Percentiles rank a stretch among this genome's conserved stretches.
Conservation (phyloP, 441 rosid genomes). For the Populus trichocarpa region DNA sequence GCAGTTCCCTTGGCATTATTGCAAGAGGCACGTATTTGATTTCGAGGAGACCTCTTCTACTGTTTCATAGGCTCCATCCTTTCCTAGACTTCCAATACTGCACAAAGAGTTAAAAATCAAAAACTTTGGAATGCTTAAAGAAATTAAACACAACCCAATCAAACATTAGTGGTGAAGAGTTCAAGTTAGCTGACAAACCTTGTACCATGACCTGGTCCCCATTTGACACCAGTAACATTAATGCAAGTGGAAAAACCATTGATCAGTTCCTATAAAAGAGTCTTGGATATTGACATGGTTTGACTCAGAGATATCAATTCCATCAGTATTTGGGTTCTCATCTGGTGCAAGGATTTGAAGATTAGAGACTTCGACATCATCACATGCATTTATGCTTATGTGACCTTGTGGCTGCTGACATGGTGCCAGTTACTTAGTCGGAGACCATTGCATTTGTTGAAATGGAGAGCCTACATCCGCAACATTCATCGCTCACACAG, state of each 20-base stretch:
- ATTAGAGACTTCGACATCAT: neutral
- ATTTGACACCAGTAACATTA: conserved; percentile 13
- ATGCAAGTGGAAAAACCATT: conserved; percentile 18
- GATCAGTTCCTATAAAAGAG: conserved; percentile 9
- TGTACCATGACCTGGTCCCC: conserved; percentile 38
- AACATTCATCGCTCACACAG: neutral
- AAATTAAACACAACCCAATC: neutral
- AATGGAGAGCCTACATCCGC: conserved; percentile 8
- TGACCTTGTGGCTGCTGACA: conserved; percentile 17
- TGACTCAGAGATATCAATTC: conserved; percentile 6
- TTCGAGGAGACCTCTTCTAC: conserved; percentile 18
- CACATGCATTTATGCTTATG: neutral
- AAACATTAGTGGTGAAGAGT: neutral
- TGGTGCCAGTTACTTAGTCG: neutral
- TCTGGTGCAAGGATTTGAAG: neutral
- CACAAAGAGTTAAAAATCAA: neutral
- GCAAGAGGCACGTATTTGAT: neutral
- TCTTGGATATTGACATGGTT: neutral
- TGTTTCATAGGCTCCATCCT: conserved; percentile 1
- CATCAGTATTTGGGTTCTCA: conserved; percentile 4
- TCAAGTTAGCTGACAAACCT: conserved; percentile 13
- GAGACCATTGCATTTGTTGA: too few relatives aligned
- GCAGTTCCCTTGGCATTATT: neutral
- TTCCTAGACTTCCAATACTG: conserved; percentile 34
- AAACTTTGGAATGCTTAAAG: neutral